Percentiles rank a stretch among this genome's conserved stretches.
phyloP scores from a whole-genome alignment of 2,329 filamentous ascomycete genomes.

The Ampelomyces quisqualis region DNA sequence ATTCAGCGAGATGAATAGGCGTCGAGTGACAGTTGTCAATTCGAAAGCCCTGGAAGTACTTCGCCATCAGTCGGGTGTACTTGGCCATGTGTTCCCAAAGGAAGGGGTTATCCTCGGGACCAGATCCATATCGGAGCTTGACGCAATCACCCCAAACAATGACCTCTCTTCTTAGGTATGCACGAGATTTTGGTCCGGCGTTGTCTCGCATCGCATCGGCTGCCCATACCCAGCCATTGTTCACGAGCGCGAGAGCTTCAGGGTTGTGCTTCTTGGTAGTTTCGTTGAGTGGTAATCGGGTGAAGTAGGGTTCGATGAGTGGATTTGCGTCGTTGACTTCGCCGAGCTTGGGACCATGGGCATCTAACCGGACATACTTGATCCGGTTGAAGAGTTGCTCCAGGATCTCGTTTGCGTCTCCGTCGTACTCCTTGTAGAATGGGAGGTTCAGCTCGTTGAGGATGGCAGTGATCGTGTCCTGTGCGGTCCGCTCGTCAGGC shows the following conservation, averaged over 20 bases:
- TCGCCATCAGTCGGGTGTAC: slow-evolving; percentile 89
- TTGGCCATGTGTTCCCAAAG: slow-evolving; percentile 95
- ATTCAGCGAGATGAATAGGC: slow-evolving; percentile 88
- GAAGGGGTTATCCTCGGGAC: slow-evolving; percentile 83
- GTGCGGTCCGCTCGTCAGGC: slow-evolving; percentile 56
- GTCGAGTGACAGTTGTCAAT: slow-evolving; percentile 99
- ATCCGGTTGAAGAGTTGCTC: slow-evolving; percentile 91
- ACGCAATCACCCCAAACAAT: slow-evolving; percentile 99
- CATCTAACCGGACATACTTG: slow-evolving; percentile 92
- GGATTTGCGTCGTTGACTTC: slow-evolving; percentile 75
- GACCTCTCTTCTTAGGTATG: slow-evolving; percentile 94
- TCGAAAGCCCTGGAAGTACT: slow-evolving; percentile 90
- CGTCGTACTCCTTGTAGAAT: slow-evolving; percentile 90
- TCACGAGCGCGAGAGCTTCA: slow-evolving; percentile 78
- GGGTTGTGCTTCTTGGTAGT: slow-evolving; percentile 74
- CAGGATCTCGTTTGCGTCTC: slow-evolving; percentile 76
- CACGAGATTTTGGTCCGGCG: slow-evolving; percentile 81
- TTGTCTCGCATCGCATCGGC: slow-evolving; percentile 93
- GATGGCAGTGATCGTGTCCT: slow-evolving; percentile 58
- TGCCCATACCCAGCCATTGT: slow-evolving; percentile 99
- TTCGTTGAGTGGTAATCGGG: slow-evolving; percentile 76
- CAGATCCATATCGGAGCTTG: slow-evolving; percentile 84
- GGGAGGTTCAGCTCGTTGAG: slow-evolving; percentile 83
- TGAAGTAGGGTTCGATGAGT: slow-evolving; percentile 93
- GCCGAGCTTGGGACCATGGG: slow-evolving; percentile 83